Conservation (phyloP, 805 yeast genomes). For the Starmera dryadoides region DNA sequence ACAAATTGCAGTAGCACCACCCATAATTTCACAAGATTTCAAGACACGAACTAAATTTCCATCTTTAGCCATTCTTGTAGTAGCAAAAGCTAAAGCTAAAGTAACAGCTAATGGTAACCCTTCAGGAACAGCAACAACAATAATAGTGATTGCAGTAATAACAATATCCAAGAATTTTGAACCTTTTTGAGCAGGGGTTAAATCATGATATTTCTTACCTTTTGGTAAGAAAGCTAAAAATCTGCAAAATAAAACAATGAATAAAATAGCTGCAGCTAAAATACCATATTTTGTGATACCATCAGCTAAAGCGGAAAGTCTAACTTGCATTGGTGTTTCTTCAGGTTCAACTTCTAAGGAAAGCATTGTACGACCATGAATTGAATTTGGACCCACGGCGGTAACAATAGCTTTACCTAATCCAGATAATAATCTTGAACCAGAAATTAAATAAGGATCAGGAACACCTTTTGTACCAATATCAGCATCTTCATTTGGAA, state of each 20-base stretch:
- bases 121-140: slow-evolving; percentile 99
- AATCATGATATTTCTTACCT: slow-evolving; percentile 35
- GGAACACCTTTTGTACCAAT: slow-evolving; percentile 35
- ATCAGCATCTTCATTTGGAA: slow-evolving; percentile 22
- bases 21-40: slow-evolving; percentile 96
- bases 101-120: slow-evolving; percentile 98
- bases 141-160: slow-evolving; percentile 85
- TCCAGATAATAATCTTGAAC: slow-evolving; percentile 83
- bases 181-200: slow-evolving; percentile 70
- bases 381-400: slow-evolving; percentile 83
- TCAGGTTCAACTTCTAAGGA: slow-evolving; percentile 71
- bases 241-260: slow-evolving; percentile 70
- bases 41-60: slow-evolving; percentile 93
- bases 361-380: slow-evolving; percentile 88
- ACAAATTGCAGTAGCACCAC: slow-evolving; percentile 94
- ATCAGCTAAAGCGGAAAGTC: slow-evolving; percentile 77
- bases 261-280: slow-evolving; percentile 74
- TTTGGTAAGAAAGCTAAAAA: slow-evolving; percentile 58
- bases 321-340: slow-evolving; percentile 80
- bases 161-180: slow-evolving; percentile 75
- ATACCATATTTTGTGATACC: slow-evolving; percentile 95
- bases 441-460: slow-evolving; percentile 87
- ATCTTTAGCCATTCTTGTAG: slow-evolving; percentile 95
- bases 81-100: slow-evolving; percentile 93
- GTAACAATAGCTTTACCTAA: slow-evolving; percentile 81